phyloP scores from a whole-genome alignment of 306 rosid species.

The Chamaecrista fasciculata region DNA sequence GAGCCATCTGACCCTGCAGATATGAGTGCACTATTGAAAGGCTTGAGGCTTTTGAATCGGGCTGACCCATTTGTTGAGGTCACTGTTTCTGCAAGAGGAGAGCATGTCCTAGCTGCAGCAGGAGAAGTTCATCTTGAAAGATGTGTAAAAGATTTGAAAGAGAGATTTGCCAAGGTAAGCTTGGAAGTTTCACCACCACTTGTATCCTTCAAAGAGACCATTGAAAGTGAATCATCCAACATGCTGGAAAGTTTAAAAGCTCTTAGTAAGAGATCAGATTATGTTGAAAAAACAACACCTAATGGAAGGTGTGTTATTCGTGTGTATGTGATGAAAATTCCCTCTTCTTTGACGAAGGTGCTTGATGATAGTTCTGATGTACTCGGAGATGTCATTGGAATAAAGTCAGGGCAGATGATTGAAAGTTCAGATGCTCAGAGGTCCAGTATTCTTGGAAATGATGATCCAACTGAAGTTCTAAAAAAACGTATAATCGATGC shows the following conservation, averaged over 20 bases:
- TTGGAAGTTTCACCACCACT: constrained; percentile 85
- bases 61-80: constrained; percentile 95
- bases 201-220: constrained; percentile 80
- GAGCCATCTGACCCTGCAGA: constrained; percentile 93
- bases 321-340: constrained; percentile 76
- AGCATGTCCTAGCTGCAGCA: constrained; percentile 80
- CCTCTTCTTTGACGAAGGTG: constrained; percentile 63
- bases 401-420: constrained; percentile 44
- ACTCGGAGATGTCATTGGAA: constrained; percentile 59
- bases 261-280: constrained; percentile 51
- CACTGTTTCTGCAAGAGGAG: constrained; percentile 78
- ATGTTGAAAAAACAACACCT: constrained; percentile 67
- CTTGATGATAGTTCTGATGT: constrained; percentile 74
- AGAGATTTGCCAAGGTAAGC: constrained; percentile 80
- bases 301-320: constrained; percentile 73
- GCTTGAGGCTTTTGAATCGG: constrained; percentile 76
- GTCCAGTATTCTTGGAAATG: constrained; percentile 39
- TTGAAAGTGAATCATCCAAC: constrained; percentile 61
- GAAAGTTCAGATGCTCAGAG: constrained; percentile 50
- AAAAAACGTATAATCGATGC: constrained; percentile 68
- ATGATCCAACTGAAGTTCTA: constrained; percentile 48
- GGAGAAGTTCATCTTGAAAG: constrained; percentile 97
- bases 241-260: constrained; percentile 57
- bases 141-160: constrained; percentile 86
- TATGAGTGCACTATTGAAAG: constrained; percentile 62